These are phyloP conservation scores for Colletotrichum plurivorum DNA, from an alignment of 2,329 filamentous ascomycete genomes.

Conservation along the genomic window DNA sequence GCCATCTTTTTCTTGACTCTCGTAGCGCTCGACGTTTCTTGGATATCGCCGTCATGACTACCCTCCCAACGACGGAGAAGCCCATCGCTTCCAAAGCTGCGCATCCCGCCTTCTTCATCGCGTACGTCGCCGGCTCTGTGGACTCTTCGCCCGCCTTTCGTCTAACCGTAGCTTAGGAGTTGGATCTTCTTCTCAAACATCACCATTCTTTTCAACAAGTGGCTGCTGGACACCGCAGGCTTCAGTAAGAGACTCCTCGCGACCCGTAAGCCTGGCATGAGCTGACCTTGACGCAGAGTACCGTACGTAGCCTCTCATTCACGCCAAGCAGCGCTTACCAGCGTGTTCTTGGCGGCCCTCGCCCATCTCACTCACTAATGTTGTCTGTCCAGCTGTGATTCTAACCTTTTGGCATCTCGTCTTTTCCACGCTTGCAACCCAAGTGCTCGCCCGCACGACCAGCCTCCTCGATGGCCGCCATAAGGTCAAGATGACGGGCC, in stretches of 20 bases:
- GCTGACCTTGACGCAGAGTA: constrained; percentile 53
- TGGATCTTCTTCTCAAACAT: constrained; percentile 90
- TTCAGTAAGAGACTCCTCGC: constrained; percentile 73
- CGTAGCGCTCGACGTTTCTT: not conserved
- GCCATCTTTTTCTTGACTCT: not conserved
- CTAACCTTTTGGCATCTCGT: constrained; percentile 78
- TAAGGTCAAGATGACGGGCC: constrained; percentile 72
- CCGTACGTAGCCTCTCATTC: constrained; percentile 54
- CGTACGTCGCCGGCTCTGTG: constrained; percentile 44
- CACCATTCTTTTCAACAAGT: constrained; percentile 95
- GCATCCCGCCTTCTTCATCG: constrained; percentile 50
- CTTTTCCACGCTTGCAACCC: constrained; percentile 76
- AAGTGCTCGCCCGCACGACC: constrained; percentile 75
- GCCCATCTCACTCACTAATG: constrained; percentile 18
- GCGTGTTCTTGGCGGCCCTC: not conserved
- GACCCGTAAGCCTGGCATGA: not conserved
- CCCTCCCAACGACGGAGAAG: constrained; percentile 44
- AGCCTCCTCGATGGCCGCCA: constrained; percentile 74
- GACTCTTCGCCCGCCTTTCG: not conserved
- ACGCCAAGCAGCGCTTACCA: not conserved
- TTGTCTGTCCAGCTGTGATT: constrained; percentile 60
- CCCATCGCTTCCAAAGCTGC: constrained; percentile 36
- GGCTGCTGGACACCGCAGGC: constrained; percentile 81
- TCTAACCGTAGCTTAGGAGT: constrained; percentile 56
- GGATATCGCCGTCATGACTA: constrained; percentile 27